Percentiles rank a stretch among this genome's conserved stretches.
phyloP scores from a whole-genome alignment of 192 early-diverging fungal genomes.

The Gamsiella multidivaricata region DNA sequence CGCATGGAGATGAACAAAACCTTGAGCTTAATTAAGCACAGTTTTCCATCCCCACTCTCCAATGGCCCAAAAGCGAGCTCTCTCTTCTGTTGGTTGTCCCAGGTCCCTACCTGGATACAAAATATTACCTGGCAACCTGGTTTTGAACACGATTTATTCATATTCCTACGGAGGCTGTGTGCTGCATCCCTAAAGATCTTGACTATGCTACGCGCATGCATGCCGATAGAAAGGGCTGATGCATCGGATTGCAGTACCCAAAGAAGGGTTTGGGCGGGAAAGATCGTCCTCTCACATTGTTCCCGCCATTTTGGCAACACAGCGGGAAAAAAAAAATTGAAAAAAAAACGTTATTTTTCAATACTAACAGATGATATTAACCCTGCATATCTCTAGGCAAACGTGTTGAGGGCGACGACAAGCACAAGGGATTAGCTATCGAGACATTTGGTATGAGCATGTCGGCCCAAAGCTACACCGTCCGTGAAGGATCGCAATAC shows the following conservation, averaged over 20 bases:
- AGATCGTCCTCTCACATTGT: neutral
- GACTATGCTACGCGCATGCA: too few relatives aligned
- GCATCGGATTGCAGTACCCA: neutral
- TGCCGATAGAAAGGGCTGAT: too few relatives aligned
- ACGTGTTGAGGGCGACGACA: conserved; percentile 51
- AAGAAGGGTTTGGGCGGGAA: neutral
- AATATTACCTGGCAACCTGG: too few relatives aligned
- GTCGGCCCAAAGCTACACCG: conserved; percentile 44
- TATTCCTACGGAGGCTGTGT: too few relatives aligned
- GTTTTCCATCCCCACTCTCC: too few relatives aligned
- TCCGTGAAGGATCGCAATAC: conserved; percentile 44
- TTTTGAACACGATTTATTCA: too few relatives aligned
- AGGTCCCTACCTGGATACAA: too few relatives aligned
- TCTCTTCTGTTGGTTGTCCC: too few relatives aligned
- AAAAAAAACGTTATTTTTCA: neutral
- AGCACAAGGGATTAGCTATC: conserved; percentile 48
- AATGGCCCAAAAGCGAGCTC: too few relatives aligned
- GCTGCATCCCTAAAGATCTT: too few relatives aligned
- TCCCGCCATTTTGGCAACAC: conserved; percentile 10
- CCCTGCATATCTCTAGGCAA: conserved; percentile 24
- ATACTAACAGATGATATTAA: neutral
- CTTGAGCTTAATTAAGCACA: too few relatives aligned
- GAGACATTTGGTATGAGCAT: conserved; percentile 50
- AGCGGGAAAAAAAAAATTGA: neutral
- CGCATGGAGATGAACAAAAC: too few relatives aligned